These are phyloP conservation scores for Boletus reticuloceps DNA, from an alignment of 768 basidiomycete species.

Conservation along the genomic window DNA sequence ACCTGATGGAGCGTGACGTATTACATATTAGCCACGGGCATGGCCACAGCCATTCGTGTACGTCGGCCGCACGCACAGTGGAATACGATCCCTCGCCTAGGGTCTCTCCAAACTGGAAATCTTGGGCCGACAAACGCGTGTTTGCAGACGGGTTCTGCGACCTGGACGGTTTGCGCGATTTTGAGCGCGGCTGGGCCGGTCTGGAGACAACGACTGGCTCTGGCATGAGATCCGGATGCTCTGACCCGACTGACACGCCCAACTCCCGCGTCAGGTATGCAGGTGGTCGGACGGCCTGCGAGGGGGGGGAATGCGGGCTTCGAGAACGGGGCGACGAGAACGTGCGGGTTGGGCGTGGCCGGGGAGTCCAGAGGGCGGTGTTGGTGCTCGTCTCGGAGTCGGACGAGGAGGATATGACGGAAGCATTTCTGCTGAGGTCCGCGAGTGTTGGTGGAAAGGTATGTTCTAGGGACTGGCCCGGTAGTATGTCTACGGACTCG, in stretches of 20 bases:
- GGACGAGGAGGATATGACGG: constrained; percentile 68
- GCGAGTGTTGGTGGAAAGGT: constrained; percentile 45
- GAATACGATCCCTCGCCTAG: constrained; percentile 84
- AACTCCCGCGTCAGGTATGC: constrained; percentile 60
- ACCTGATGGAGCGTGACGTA: constrained; percentile 41
- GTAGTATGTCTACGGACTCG: background rate
- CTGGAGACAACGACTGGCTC: constrained; percentile 5
- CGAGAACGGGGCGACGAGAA: constrained; percentile 63
- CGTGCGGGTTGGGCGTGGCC: constrained; percentile 55
- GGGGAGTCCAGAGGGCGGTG: constrained; percentile 40
- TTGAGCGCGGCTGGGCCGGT: constrained; percentile 34
- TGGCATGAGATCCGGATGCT: constrained; percentile 4
- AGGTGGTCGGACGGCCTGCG: constrained; percentile 38
- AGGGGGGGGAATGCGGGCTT: constrained; percentile 46
- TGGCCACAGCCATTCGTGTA: background rate
- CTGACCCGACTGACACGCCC: constrained; percentile 36
- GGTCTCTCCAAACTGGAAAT: constrained; percentile 72
- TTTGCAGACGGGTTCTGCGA: constrained; percentile 48
- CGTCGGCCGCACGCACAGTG: constrained; percentile 49
- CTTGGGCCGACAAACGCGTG: constrained; percentile 47
- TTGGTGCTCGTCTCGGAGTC: constrained; percentile 48
- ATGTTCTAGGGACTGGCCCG: background rate
- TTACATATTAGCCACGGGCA: constrained; percentile 11
- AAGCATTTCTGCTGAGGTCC: constrained; percentile 72
- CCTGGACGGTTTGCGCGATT: constrained; percentile 37